Evolutionary conservation across 2,329 filamentous ascomycete genomes (phyloP), one percentile per base, ranked within the genome.

Genomic region (Neopestalotiopsis clavispora): DNA sequence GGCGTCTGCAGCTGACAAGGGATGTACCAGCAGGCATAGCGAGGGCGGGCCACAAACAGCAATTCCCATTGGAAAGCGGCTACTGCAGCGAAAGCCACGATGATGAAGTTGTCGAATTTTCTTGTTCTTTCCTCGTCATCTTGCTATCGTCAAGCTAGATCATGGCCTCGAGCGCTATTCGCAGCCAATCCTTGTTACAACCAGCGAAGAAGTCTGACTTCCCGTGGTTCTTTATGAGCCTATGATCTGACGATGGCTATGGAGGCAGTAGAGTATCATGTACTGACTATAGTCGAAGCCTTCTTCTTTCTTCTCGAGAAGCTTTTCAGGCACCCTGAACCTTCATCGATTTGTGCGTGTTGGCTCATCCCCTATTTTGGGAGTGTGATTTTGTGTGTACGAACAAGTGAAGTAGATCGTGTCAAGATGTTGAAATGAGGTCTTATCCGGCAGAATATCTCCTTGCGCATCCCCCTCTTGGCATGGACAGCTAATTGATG

Each of bases 71-170:
- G 74, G 75, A 71, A 78, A 76, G 74, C 79, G 76, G 77, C 78
- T 78, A 79, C 80, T 77, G 81, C 79, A 84, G 79, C 77, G 79
- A 78, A 78, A 70, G 75, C 45, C 45, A 23, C 77, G 75, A 77
- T 78, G 80, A 83, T 77, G 79, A 82, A 79, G 80, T 80, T 80
- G 82, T 82, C 82, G 82, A 80, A 80, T 80, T 79, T 78, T 80
- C 75, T 76, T 77, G 71, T 78, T 71, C 63, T 68, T 71, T 58
- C 78, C 75, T 81, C 82, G 79, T 67, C 83, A 80, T 84, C 91
- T 88, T 91, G 90, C 91, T 92, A 93, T 90, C 90, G 87, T 90
- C 87, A 89, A 89, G 89, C 90, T 92, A 92, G 88, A 87, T 89
- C 88, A 86, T 89, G 84, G 83, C 83, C 82, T 85, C 81, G 84